Percentiles rank a stretch among this genome's conserved stretches.
phyloP scores from a whole-genome alignment of 2,329 filamentous ascomycete species.

The Sclerotinia subarctica region DNA sequence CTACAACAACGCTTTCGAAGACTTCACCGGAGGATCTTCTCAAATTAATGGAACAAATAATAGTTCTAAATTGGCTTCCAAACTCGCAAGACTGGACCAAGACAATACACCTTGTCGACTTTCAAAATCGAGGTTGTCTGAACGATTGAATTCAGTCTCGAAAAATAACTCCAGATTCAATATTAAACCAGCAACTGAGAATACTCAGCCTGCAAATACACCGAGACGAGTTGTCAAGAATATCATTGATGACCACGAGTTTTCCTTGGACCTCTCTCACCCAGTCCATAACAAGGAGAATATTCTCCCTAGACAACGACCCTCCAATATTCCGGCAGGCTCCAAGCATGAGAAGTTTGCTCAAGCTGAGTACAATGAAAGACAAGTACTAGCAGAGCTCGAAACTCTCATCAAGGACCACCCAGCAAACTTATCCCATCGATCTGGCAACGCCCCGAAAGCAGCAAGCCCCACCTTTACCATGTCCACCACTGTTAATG shows the following conservation, averaged over 20 bases:
- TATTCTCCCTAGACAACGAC: constrained; percentile 24
- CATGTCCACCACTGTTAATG: constrained; percentile 12
- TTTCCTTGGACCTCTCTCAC: constrained; percentile 4
- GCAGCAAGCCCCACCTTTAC: constrained; percentile 14
- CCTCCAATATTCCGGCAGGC: neutral
- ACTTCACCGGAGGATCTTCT: constrained; percentile 45
- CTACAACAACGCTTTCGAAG: constrained; percentile 46
- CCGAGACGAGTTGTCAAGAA: constrained; percentile 18
- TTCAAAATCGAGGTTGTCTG: constrained; percentile 1
- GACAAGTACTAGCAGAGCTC: constrained; percentile 13
- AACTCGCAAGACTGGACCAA: constrained; percentile 34
- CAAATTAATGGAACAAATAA: constrained; percentile 13
- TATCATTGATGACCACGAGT: neutral
- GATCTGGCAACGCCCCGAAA: constrained; percentile 3
- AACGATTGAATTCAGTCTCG: constrained; percentile 8
- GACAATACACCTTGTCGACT: constrained; percentile 15
- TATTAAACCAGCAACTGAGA: neutral
- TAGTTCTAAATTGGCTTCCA: constrained; percentile 4
- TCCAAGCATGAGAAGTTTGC: constrained; percentile 2
- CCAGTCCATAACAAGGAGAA: constrained; percentile 27
- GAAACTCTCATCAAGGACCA: constrained; percentile 15
- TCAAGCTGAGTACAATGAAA: constrained; percentile 16
- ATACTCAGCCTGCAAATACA: constrained; percentile 16
- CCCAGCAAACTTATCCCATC: constrained; percentile 5
- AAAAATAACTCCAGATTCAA: constrained; percentile 10